Evolutionary conservation across 2,329 filamentous ascomycete genomes (phyloP), one percentile per base, ranked within the genome.

Genomic region (Cladobotryum protrusum): DNA sequence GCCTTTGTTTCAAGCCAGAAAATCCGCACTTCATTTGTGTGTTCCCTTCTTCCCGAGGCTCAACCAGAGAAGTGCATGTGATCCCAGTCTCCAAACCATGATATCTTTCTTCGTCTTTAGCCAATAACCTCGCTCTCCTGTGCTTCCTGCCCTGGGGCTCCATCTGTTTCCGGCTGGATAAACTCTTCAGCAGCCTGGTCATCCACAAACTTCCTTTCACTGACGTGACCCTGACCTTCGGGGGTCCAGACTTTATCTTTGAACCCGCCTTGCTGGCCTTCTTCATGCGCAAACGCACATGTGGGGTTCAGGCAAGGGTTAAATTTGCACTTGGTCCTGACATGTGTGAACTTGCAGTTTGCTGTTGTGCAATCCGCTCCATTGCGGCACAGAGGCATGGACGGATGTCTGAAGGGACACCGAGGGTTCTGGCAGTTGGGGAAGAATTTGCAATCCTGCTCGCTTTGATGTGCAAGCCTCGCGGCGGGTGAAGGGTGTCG

Each of bases 231-330:
- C 58, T 77, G 63, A 18, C 69, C 72, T 34, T 57, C 59, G 3
- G 89, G 80, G 15, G 85, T 90, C 92, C 92, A 97, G 24, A 95
- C 89, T 72, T 95, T 96, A 67, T 95, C 89, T 54, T 85, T 81
- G 69, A 90, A 92, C 13, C 80, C 82, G 45, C 87, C 89, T 59
- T 88, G 83, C 72, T 99, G 93, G 12, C 92, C 93, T 48, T 95
- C 89, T 37, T 84, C 86, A 67, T 99, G 93, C 68, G 90, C 90
- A 73, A 89, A 97, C 4, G 84, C 77, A 67, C 93, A 99, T 59
- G 75, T 79, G n/a, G 86, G 81, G 71, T 96, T 96, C 56, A 89
- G 80, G 70, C 93, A 99, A 1, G 92, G 93, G 59, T 84, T 91
- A 72, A 87, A 97, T 65, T 84, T 90, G 83, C 93, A 99, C 67